A percentile compares a stretch with the other conserved stretches of the same genome.
Conservation (phyloP, 371 early-diverging fungal species). For the Mortierella sp. region DNA sequence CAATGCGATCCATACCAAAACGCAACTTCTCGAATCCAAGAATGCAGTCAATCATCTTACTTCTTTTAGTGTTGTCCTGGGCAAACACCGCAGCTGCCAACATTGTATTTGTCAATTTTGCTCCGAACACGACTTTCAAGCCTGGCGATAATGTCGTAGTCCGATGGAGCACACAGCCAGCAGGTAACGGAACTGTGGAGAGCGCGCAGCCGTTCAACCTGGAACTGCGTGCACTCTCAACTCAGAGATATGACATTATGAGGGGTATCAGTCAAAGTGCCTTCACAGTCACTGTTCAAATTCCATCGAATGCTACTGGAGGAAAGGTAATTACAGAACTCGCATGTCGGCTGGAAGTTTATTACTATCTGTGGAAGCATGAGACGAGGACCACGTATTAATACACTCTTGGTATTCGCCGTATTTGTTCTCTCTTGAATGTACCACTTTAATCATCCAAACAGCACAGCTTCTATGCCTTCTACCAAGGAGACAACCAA, state of each 20-base stretch:
- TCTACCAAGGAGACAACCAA: conserved; percentile 1
- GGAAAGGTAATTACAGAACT: too few relatives aligned
- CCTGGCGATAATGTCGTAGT: conserved; percentile 12
- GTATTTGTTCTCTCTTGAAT: neutral
- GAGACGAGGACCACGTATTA: too few relatives aligned
- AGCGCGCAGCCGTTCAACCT: conserved; percentile 14
- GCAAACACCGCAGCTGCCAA: conserved; percentile 14
- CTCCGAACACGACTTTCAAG: neutral
- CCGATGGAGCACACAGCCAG: conserved; percentile 6
- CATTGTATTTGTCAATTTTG: conserved; percentile 12
- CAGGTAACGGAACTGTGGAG: neutral
- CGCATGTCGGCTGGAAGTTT: too few relatives aligned
- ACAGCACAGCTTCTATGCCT: conserved; percentile 34
- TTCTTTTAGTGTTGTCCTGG: conserved; percentile 13
- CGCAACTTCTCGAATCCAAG: neutral
- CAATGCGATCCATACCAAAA: too few relatives aligned
- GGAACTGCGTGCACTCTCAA: conserved; percentile 11
- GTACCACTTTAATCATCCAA: neutral
- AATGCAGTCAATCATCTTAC: neutral
- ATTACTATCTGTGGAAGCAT: too few relatives aligned
- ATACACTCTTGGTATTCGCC: too few relatives aligned
- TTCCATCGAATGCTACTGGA: conserved; percentile 29
- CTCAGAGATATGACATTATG: conserved; percentile 18
- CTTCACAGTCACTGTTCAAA: neutral
- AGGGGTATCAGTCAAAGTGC: conserved; percentile 6